Conservation (phyloP, 805 yeast genomes). For the baker's yeast (Saccharomyces cerevisiae) region DNA sequence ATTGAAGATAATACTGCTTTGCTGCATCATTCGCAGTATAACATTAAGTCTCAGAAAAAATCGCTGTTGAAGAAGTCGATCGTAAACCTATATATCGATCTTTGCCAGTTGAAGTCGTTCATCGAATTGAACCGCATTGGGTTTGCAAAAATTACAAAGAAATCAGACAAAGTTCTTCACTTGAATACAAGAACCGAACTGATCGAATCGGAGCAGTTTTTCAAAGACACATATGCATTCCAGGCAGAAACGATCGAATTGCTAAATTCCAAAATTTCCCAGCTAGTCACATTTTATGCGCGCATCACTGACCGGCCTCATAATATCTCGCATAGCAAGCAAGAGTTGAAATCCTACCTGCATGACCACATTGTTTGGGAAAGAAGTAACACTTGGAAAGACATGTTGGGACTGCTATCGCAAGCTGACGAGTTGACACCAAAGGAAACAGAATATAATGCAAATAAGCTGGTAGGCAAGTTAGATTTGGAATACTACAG, state of each 20-base stretch:
- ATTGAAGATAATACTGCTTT: conserved; percentile 37
- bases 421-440: conserved; percentile 23
- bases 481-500: conserved; percentile 27
- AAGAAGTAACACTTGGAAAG: conserved; percentile 90
- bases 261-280: conserved; percentile 46
- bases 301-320: conserved; percentile 31
- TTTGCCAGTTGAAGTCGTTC: conserved; percentile 73
- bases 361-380: conserved; percentile 93
- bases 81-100: conserved; percentile 52
- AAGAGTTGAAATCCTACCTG: conserved; percentile 50
- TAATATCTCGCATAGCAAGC: conserved; percentile 36
- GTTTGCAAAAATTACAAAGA: conserved; percentile 74
- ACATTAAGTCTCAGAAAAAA: conserved; percentile 39
- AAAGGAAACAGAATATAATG: conserved; percentile 9
- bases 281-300: conserved; percentile 46
- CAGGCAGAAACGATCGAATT: conserved; percentile 34
- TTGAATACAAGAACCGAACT: conserved; percentile 42
- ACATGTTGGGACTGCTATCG: conserved; percentile 73
- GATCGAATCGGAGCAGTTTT: conserved; percentile 35
- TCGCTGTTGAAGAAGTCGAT: conserved; percentile 59
- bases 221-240: conserved; percentile 47
- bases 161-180: conserved; percentile 71
- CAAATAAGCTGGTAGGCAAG: conserved; percentile 4
- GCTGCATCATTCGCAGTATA: conserved; percentile 39
- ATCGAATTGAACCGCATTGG: conserved; percentile 78